Base-by-base conservation (phyloP, 1,284 basidiomycete species). In the Heterobasidion irregulare region DNA sequence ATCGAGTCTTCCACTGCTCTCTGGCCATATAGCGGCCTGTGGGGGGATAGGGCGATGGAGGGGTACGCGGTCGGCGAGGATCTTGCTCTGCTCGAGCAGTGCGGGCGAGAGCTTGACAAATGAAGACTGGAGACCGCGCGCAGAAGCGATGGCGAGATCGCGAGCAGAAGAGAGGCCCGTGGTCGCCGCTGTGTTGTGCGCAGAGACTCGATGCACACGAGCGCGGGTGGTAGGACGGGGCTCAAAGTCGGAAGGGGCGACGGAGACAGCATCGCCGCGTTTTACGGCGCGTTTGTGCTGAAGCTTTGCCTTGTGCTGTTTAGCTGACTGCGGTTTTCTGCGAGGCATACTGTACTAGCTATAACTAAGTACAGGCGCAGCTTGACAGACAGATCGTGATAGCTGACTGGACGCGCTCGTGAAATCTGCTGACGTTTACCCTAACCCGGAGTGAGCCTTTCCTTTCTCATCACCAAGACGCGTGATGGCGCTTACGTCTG, bases 261-360 rank as follows among this genome's bases (percentile, higher is more conserved):
- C 18, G n/a, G 76, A 69, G n/a, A 61, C 51, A 5, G 77, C 66
- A 61, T 92, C 88, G 16, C 89, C 91, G 36, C 91, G 83, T 67
- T 94, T 94, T 35, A 85, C 71, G 1, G 91, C 91, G 18, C 91
- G 84, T 63, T 87, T 89, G 58, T 82, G 75, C 65, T 86, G 82
- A 6, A 84, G 75, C 59, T 88, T 78, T 7, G 78, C 81, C 62
- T 85, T 90, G 63, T 83, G 86, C 66, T 88, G 76, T 60, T 85
- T 90, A 47, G 74, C 75, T 0, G 88, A 91, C 38, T 72, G 75
- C 15, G 81, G 78, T 64, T 79, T 82, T 56, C 73, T 72, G 45
- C 85, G 77, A 52, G 76, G 73, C 77, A 79, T 26, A 83, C 94
- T 94, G 18, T 18, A n/a, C 3, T 12, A 41, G 38, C 38, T 41